Percentiles rank a stretch among this genome's conserved stretches.
These are phyloP conservation scores for Aspergillus unguis DNA, from an alignment of 2,329 filamentous ascomycete genomes.

Conservation along the genomic window DNA sequence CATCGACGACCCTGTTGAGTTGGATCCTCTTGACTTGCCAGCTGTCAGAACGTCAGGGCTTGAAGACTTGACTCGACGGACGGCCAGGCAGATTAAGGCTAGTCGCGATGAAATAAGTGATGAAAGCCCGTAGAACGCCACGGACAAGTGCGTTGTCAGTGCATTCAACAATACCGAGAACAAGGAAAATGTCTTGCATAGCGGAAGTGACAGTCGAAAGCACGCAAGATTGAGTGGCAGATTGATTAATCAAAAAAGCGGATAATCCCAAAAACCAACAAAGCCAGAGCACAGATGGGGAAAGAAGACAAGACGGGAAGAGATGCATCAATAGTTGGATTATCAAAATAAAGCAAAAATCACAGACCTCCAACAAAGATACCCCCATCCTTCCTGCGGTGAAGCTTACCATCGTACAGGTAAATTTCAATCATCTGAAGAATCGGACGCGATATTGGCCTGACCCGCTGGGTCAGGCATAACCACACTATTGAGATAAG, in stretches of 20 bases:
- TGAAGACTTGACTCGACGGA: no score
- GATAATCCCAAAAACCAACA: constrained; percentile 4
- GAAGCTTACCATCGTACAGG: background rate
- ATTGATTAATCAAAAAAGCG: background rate
- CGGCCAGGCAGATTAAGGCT: no score
- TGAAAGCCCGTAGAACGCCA: no score
- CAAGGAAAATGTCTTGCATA: no score
- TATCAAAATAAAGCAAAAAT: constrained; percentile 2
- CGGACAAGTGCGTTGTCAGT: no score
- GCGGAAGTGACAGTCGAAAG: no score
- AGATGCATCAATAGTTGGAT: background rate
- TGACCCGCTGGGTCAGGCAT: constrained; percentile 64
- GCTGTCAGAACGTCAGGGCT: no score
- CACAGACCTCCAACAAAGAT: constrained; percentile 7
- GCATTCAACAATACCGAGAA: no score
- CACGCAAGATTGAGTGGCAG: background rate
- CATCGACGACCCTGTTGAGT: no score
- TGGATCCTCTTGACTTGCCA: no score
- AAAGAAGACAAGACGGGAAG: constrained; percentile 1
- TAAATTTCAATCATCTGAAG: constrained; percentile 5
- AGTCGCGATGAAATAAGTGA: no score
- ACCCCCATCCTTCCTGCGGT: no score
- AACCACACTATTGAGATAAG: constrained; percentile 68
- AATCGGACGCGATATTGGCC: constrained; percentile 35
- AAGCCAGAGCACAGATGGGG: background rate